Evolutionary conservation across 441 rosid genomes (phyloP).

Genomic region (Melastoma candidum): DNA sequence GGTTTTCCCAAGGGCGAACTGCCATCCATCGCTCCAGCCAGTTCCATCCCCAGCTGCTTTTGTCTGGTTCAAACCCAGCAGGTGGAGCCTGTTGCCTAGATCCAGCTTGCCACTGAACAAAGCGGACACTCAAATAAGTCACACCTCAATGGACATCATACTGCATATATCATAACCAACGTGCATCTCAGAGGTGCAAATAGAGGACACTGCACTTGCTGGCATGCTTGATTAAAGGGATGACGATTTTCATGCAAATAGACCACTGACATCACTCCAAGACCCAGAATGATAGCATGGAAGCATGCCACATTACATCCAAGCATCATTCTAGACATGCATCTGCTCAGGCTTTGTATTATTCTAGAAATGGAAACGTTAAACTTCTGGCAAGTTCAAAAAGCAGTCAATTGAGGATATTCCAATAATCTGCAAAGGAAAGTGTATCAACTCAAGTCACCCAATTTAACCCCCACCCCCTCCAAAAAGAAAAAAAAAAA

Average conservation of each 20-base stretch:
- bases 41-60: slow-evolving; percentile 99
- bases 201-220: not conserved
- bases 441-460: not conserved
- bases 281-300: no score
- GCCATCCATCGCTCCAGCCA: slow-evolving; percentile 99
- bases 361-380: no score
- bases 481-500: not conserved
- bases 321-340: no score
- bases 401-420: no score
- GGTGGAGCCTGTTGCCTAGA: slow-evolving; percentile 59
- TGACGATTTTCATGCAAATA: not conserved
- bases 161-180: no score
- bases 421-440: not conserved
- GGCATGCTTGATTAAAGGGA: not conserved
- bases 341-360: no score
- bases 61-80: slow-evolving; percentile 80
- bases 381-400: no score
- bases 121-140: slow-evolving; percentile 1
- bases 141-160: not conserved
- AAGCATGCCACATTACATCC: no score
- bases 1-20: slow-evolving; percentile 99
- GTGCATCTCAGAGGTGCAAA: not conserved
- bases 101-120: slow-evolving; percentile 92
- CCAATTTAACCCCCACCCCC: not conserved
- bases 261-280: no score